Evolutionary conservation across 768 basidiomycete species (phyloP).

Genomic region (Austroboletus eburneus): DNA sequence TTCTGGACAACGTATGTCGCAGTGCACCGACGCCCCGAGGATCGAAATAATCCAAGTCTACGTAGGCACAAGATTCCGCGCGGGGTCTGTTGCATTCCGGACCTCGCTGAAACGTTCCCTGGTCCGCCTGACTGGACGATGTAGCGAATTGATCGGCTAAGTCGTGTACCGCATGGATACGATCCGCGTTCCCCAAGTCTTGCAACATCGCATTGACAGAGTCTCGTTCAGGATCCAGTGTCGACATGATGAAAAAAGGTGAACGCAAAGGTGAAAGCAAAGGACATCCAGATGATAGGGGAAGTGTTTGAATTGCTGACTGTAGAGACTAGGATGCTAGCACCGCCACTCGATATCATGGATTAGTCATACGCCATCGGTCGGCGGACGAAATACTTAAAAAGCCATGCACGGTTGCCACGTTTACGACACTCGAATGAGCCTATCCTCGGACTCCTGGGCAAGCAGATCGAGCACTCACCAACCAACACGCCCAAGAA

Average conservation of each 20-base stretch:
- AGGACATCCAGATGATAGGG: no score
- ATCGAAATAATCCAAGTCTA: slow-evolving; percentile 51
- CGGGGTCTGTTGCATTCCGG: not conserved
- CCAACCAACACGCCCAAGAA: not conserved
- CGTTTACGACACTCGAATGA: no score
- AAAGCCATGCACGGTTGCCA: no score
- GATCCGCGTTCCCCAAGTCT: slow-evolving; percentile 11
- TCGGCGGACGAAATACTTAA: no score
- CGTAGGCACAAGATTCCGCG: slow-evolving; percentile 20
- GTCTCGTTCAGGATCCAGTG: not conserved
- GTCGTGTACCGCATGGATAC: slow-evolving; percentile 10
- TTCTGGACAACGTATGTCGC: slow-evolving; percentile 16
- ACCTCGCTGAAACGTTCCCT: not conserved
- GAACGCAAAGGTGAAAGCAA: no score
- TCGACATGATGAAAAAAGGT: slow-evolving; percentile 7
- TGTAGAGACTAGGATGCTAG: no score
- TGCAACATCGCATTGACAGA: slow-evolving; percentile 6
- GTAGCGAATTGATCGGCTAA: slow-evolving; percentile 3
- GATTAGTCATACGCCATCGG: no score
- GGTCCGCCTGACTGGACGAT: not conserved
- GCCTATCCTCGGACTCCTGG: no score
- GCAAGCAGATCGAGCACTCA: no score
- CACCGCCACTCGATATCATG: no score
- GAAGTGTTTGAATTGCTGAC: not conserved
- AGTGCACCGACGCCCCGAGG: slow-evolving; percentile 39